Conservation (phyloP, 2,329 filamentous ascomycete genomes). For the Pseudocercospora musae region DNA sequence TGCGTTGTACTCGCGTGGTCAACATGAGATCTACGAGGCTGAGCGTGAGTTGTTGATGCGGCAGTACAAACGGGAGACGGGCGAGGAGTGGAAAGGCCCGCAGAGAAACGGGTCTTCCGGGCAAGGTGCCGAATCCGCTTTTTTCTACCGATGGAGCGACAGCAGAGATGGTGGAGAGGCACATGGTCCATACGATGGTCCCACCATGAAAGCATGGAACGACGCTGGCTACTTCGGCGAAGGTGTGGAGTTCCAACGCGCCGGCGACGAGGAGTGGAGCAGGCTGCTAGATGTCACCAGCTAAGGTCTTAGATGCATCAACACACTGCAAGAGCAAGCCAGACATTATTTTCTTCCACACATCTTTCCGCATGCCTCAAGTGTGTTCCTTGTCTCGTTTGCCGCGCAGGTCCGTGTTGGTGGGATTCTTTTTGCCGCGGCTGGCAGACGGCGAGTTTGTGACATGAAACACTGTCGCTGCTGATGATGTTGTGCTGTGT, state of each 20-base stretch:
- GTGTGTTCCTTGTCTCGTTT: neutral
- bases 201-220: conserved; percentile 87
- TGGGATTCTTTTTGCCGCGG: neutral
- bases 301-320: neutral
- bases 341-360: neutral
- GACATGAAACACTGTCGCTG: neutral
- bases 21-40: conserved; percentile 86
- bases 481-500: neutral
- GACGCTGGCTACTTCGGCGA: conserved; percentile 90
- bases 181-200: conserved; percentile 82
- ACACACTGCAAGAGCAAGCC: neutral
- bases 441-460: neutral
- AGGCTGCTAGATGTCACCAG: conserved; percentile 38
- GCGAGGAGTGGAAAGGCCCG: conserved; percentile 71
- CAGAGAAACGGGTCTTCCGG: conserved; percentile 26
- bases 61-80: conserved; percentile 79
- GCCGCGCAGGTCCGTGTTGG: neutral
- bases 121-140: neutral
- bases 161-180: conserved; percentile 72
- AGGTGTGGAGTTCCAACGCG: conserved; percentile 62
- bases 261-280: conserved; percentile 45
- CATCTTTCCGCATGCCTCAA: neutral
- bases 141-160: conserved; percentile 88
- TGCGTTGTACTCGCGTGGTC: conserved; percentile 75
- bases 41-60: conserved; percentile 80